Evolutionary conservation across 805 yeast species (phyloP).

Genomic region (Wickerhamiella lipophila): DNA sequence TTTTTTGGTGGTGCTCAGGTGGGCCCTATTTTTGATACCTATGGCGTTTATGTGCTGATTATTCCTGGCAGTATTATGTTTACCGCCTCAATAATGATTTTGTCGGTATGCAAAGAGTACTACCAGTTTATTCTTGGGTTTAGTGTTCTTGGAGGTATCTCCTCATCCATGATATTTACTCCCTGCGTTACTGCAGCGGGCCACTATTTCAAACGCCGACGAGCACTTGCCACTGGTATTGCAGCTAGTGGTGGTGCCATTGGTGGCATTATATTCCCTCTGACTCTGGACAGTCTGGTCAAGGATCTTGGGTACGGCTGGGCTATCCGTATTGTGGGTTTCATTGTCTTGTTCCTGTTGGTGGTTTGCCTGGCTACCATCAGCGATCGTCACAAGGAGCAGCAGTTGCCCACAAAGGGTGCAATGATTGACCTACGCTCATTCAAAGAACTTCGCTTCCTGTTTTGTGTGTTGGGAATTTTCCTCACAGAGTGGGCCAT

Average conservation of each 20-base stretch:
- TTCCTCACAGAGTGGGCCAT: slow-evolving; percentile 39
- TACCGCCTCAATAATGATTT: slow-evolving; percentile 39
- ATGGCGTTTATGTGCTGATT: slow-evolving; percentile 40
- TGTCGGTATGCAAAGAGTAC: slow-evolving; percentile 38
- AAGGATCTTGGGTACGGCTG: slow-evolving; percentile 43
- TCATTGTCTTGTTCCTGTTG: slow-evolving; percentile 22
- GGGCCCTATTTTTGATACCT: slow-evolving; percentile 45
- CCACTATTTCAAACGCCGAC: slow-evolving; percentile 47
- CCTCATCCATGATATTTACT: slow-evolving; percentile 33
- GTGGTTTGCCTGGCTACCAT: slow-evolving; percentile 28
- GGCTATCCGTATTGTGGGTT: slow-evolving; percentile 42
- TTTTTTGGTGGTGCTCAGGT: slow-evolving; percentile 36
- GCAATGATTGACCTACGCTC: slow-evolving; percentile 25
- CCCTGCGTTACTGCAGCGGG: slow-evolving; percentile 45
- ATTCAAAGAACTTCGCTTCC: slow-evolving; percentile 23
- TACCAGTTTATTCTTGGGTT: slow-evolving; percentile 50
- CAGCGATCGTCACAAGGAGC: slow-evolving; percentile 27
- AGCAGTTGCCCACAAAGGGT: slow-evolving; percentile 17
- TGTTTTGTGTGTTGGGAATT: slow-evolving; percentile 23
- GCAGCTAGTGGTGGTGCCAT: slow-evolving; percentile 55
- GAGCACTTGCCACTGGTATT: slow-evolving; percentile 50
- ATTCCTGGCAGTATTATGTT: slow-evolving; percentile 35
- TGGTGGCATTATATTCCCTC: slow-evolving; percentile 53
- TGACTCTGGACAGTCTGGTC: slow-evolving; percentile 37
- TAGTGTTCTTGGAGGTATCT: slow-evolving; percentile 40